Evolutionary conservation across 371 early-diverging fungal species (phyloP), one percentile per base, ranked within the genome.

Genomic region (Actinomortierella ambigua): DNA sequence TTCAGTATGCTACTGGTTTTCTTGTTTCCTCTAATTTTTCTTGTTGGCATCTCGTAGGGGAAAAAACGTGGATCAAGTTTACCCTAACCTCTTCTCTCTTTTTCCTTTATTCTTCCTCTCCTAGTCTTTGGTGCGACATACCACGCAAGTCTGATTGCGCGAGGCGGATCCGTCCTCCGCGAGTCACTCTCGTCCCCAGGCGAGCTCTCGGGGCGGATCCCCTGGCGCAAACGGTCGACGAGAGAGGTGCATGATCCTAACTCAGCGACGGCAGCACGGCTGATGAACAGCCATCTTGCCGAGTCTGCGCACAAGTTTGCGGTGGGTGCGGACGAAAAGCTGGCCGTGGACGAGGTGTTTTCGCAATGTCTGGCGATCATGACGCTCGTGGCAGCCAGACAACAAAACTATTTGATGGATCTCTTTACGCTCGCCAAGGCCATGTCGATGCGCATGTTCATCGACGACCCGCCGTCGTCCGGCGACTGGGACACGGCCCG

Each of bases 261-360:
- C 40, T 50, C 40, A 29, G 18, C 44, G 58, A 49, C 29, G 47
- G 50, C 58, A 57, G 22, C 48, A 60, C 23, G 34, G 24, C 0
- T 24, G 51, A 1, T 24, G 51, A 51, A 59, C 67, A 11, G 49
- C 62, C n/a, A 34, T 8, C 48, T 75, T 18, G 46, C 43, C 20
- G 76, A 65, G 41, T 69, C 69, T 24, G 65, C 75, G 18, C 55
- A 63, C 4, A 80, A 68, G 50, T 59, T 81, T 40, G 81, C 80
- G 1, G 65, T 82, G 24, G 69, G 65, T 6, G 23, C 63, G 15
- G 85, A 86, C 9, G 85, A 85, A 49, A 78, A 77, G 50, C 66
- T 88, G 67, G 61, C 71, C 15, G 80, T 86, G 0, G 88, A 87
- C 63, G 85, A 87, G 60, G 85, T 80, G 54, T 80, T 73, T 34